Base-by-base conservation (phyloP, 2,329 filamentous ascomycete genomes). In the Ilyonectria sp. region DNA sequence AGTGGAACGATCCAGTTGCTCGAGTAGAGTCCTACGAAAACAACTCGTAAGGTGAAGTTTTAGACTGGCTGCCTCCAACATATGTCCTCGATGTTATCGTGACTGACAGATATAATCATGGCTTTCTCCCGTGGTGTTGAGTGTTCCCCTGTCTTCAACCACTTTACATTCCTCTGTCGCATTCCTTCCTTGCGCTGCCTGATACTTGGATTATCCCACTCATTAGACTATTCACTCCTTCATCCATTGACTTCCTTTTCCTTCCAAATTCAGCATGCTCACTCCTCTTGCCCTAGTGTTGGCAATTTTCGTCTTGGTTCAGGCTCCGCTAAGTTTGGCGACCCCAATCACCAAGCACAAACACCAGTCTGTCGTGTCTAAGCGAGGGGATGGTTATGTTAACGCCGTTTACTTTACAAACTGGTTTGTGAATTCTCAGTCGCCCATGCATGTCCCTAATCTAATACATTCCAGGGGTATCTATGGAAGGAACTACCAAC, bases 401-500 rank as follows among this genome's bases (percentile, higher is more conserved):
- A 86, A 86, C 70, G 76, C 82, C 2, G 84, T 83, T 10, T 86
- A 85, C 70, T 85, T 85, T 62, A 81, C 81, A 52, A 88, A 87
- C 49, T 52, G 26, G 49, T 31, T 33, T n/a, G 49, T 52, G 11
- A 13, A 53, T 11, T n/a, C 5, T n/a, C 31, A 29, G 23, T 29
- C 79, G 87, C 85, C 85, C 86, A 43, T 33, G 31, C 6, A n/a
- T 23, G n/a, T 57, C 29, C 37, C 19, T 17, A 26, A n/a, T 11
- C 31, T 58, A 35, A 67, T 19, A 55, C 40, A 2, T 3, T 23
- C 6, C 21, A 87, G 86, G 92, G 91, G 89, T 47, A 93, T 94
- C 63, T 96, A 97, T 76, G 92, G 83, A 26, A 88, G 94, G 58
- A 89, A 93, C 72, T 94, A 92, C 78, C 87, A 92, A 63, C 92